A percentile compares a stretch with the other conserved stretches of the same genome.
Conservation (phyloP, 805 yeast genomes). For the Metschnikowia dekortorum region DNA sequence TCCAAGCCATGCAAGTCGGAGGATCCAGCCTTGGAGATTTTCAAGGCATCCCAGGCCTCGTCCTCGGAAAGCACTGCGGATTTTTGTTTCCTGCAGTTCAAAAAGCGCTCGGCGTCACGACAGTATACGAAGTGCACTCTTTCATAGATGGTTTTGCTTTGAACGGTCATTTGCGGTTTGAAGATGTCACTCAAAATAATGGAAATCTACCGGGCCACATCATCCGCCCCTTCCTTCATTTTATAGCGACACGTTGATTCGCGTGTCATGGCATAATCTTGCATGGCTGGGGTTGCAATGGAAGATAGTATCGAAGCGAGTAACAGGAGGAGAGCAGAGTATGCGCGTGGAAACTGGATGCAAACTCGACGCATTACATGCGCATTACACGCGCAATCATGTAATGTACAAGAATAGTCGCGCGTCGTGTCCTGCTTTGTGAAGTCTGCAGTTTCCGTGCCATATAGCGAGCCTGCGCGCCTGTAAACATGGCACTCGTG, state of each 20-base stretch:
- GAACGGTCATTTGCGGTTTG: slow-evolving; percentile 13
- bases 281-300: background rate
- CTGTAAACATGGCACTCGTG: background rate
- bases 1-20: background rate
- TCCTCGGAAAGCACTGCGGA: slow-evolving; percentile 3
- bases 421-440: background rate
- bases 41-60: slow-evolving; percentile 10
- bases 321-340: background rate
- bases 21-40: background rate
- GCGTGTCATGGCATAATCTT: slow-evolving; percentile 1
- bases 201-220: background rate
- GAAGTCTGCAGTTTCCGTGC: background rate
- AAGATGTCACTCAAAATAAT: background rate
- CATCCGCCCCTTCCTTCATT: background rate
- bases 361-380: background rate
- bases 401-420: background rate
- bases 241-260: background rate
- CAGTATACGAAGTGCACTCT: slow-evolving; percentile 25
- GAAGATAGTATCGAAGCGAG: background rate
- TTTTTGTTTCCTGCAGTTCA: slow-evolving; percentile 14
- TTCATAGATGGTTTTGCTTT: slow-evolving; percentile 24
- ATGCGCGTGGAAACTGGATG: background rate
- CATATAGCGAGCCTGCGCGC: background rate
- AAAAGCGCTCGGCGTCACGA: slow-evolving; percentile 16
- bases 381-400: background rate